Evolutionary conservation across 129 eudicot species (phyloP), one percentile per base, ranked within the genome.

Genomic region (Artemisia argyi): DNA sequence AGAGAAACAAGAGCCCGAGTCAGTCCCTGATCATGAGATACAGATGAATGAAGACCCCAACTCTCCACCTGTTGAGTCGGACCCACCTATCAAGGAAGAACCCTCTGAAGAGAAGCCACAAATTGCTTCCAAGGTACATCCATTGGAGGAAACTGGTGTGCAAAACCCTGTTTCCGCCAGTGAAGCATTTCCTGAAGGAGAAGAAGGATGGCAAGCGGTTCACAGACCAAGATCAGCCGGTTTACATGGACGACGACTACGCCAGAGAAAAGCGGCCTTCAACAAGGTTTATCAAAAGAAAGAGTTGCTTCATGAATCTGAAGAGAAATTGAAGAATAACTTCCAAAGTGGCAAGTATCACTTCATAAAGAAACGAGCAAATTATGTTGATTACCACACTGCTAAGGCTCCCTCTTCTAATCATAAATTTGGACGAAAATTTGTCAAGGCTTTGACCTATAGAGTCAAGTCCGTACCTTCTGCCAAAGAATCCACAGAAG

Each of bases 131-230:
- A 16, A 47, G 60, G 52, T 74, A 22, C 71, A 79, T 20, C 49
- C 78, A 47, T 28, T 54, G 46, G 85, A 78, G 77, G 82, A 84
- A 76, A 63, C 64, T 74, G 73, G 46, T 20, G 61, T 47, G 35
- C 76, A 68, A 75, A 77, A 76, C 63, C 73, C 81, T 17, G 60
- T 65, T 76, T 64, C 72, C 73, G 67, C 86, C 77, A 72, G 67
- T 85, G 88, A 85, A 60, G 71, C 81, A 72, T 72, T 65, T 28
- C 71, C 82, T 48, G 97, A 79, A 83, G 99, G 85, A 75, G 99
- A 95, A 75, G 94, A 95, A 57, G 99, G 97, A 61, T 95, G 99
- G 99, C 96, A 90, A 81, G 81, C 97, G 5, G 97, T 95, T 73
- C 99, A 90, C 58, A 82, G 78, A 61, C 94, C 97, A 59, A 83